These are phyloP conservation scores for Boeremia lycopersici DNA, from an alignment of 2,329 filamentous ascomycete species.

Conservation along the genomic window DNA sequence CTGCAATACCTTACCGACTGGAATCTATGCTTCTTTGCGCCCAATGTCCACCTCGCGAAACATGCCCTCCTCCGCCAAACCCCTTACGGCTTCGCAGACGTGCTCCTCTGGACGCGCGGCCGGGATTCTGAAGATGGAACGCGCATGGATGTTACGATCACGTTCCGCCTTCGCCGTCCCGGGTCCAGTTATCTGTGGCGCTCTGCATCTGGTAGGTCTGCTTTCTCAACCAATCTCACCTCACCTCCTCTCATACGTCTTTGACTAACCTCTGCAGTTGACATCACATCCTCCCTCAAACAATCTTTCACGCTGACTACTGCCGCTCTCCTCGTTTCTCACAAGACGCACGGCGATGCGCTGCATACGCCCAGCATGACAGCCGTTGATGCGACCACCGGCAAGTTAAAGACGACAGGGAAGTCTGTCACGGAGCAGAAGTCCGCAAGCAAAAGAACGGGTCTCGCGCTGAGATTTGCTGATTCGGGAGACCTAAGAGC, in stretches of 20 bases:
- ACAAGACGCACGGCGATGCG: conserved; percentile 1
- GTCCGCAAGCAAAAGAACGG: not conserved
- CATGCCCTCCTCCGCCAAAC: not conserved
- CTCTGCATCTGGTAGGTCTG: conserved; percentile 10
- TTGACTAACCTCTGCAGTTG: not conserved
- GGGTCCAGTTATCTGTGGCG: conserved; percentile 8
- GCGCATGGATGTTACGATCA: not conserved
- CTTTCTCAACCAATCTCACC: too few relatives aligned
- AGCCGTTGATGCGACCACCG: not conserved
- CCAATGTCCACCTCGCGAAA: not conserved
- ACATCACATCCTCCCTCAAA: not conserved
- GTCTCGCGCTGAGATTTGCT: not conserved
- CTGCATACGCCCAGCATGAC: conserved; percentile 7
- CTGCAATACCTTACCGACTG: conserved; percentile 14
- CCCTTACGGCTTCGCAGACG: conserved; percentile 13
- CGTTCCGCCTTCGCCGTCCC: conserved; percentile 8
- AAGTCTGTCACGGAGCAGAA: too few relatives aligned
- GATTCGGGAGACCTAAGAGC: not conserved
- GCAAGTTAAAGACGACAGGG: too few relatives aligned
- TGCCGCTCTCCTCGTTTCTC: not conserved
- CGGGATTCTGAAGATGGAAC: not conserved
- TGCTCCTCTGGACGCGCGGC: conserved; percentile 19
- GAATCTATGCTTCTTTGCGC: conserved; percentile 13
- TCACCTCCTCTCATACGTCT: not conserved
- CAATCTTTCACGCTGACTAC: not conserved